Evolutionary conservation across 257 asterid species (phyloP), one percentile per base, ranked within the genome.

Genomic region (Capsicum pubescens): DNA sequence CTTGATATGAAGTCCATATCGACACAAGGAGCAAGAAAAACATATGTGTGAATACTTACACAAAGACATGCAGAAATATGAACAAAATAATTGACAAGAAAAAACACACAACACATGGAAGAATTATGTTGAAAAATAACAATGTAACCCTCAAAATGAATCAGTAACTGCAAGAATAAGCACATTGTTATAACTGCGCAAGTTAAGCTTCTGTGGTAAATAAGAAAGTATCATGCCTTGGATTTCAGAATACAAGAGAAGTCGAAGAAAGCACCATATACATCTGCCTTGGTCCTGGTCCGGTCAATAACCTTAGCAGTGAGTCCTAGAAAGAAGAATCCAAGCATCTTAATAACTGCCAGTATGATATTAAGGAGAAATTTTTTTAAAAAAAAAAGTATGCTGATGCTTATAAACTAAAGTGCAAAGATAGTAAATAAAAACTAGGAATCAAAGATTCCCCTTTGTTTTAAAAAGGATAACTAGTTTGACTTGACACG

Each of bases 261-360:
- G 87, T 97, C 98, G 79, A 87, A 92, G 87, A 96, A 97, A 79
- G 97, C 97, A 84, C 97, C 98, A 86, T 97, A 95, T 9, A 95
- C 98, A 89, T 97, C 99, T 19, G 97, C 55, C 85, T 92, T 89
- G 74, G 95, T 85, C 81, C 87, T 95, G 85, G 98, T 93, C 86
- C 90, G 87, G 81, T 91, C 97, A 55, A 95, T 91, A 80, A 97
- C 82, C 88, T 93, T 93, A 77, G 98, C 97, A 69, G 98, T 95
- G 85, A 95, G 98, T 85, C 99, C 99, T 95, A 82, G 85, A 83
- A 85, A 48, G 64, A 81, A 39, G 67, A 83, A 87, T 77, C 48
- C 78, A 59, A 57, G 61, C 42, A 32, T 68, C 0, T 48, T 83
- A 88, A 84, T n/a, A 59, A 46, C 82, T 54, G 56, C 79, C 42